Evolutionary conservation across 257 asterid species (phyloP), one percentile per base, ranked within the genome.

Genomic region (Ophiorrhiza pumila): DNA sequence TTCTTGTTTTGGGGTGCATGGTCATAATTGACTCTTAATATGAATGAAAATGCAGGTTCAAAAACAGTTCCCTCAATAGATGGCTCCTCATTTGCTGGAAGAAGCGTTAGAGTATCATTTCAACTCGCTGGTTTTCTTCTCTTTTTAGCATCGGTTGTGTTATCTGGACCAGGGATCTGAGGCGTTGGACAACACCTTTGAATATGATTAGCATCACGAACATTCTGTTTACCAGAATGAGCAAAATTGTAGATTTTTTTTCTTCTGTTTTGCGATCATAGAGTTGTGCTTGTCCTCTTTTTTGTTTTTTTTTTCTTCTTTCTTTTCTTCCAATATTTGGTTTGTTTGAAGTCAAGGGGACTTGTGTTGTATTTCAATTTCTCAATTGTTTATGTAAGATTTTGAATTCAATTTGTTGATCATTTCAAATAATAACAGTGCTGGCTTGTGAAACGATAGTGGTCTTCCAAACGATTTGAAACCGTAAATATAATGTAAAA

Each of bases 11-110:
- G 9, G 37, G 22, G 5, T 57, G 13, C 64, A 12, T n/a, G 4
- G 3, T 41, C 37, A 42, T 4, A n/a, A 12, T 10, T 23, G n/a
- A 47, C 12, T 47, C 35, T 5, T 3, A 20, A 37, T 37, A 8
- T 67, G 43, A 23, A 69, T 53, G 9, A 25, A n/a, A n/a, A 39
- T 79, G 39, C 58, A 47, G 91, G 89, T 46, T 86, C 91, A 2
- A 88, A 83, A 69, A 73, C 74, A 27, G 75, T 71, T 62, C 89
- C 88, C 1, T 53, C 89, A 7, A 73, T 70, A 49, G 73, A 74
- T 34, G 87, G 81, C 41, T 80, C 80, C 39, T 2, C 34, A 50
- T 57, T 71, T 23, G 81, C 77, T 25, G 83, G 76, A 73, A 70
- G 66, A 82, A 69, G 63, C 76, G 29, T 57, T 14, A 65, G 46